A percentile compares a stretch with the other conserved stretches of the same genome.
These are phyloP conservation scores for Maudiozyma bulderi DNA, from an alignment of 805 yeast genomes.

Conservation along the genomic window DNA sequence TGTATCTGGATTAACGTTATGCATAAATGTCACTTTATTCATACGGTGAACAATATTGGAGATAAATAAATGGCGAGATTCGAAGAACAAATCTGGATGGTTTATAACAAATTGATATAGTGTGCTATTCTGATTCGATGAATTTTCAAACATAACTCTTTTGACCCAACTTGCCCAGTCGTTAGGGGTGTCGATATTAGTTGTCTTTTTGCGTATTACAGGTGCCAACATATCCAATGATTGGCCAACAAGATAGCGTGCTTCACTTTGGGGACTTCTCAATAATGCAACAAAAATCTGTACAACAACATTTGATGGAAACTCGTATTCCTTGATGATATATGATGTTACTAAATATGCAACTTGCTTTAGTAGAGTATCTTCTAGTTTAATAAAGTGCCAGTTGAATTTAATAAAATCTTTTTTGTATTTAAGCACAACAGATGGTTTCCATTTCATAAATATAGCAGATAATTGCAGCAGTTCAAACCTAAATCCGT, in stretches of 20 bases:
- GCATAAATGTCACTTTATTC: conserved; percentile 75
- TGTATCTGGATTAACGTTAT: conserved; percentile 70
- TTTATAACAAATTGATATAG: conserved; percentile 83
- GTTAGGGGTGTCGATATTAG: conserved; percentile 37
- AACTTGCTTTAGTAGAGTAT: conserved; percentile 78
- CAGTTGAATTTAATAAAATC: conserved; percentile 90
- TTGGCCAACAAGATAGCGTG: conserved; percentile 72
- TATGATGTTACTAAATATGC: conserved; percentile 84
- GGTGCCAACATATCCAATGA: conserved; percentile 87
- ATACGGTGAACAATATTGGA: conserved; percentile 84
- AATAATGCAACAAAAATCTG: conserved; percentile 87
- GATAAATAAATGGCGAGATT: conserved; percentile 80
- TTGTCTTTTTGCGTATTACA: conserved; percentile 61
- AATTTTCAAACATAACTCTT: conserved; percentile 82
- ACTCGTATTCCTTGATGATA: conserved; percentile 80
- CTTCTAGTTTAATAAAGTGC: conserved; percentile 86
- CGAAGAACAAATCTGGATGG: conserved; percentile 75
- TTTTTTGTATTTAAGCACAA: conserved; percentile 54
- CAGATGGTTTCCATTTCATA: conserved; percentile 55
- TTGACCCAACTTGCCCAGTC: conserved; percentile 94
- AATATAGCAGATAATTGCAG: conserved; percentile 73
- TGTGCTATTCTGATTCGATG: conserved; percentile 73
- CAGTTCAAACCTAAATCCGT: conserved; percentile 64
- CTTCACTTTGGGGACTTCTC: conserved; percentile 77
- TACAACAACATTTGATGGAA: conserved; percentile 79